Evolutionary conservation across 2,329 filamentous ascomycete species (phyloP), one percentile per base, ranked within the genome.

Genomic region (Delphinella strobiligena): DNA sequence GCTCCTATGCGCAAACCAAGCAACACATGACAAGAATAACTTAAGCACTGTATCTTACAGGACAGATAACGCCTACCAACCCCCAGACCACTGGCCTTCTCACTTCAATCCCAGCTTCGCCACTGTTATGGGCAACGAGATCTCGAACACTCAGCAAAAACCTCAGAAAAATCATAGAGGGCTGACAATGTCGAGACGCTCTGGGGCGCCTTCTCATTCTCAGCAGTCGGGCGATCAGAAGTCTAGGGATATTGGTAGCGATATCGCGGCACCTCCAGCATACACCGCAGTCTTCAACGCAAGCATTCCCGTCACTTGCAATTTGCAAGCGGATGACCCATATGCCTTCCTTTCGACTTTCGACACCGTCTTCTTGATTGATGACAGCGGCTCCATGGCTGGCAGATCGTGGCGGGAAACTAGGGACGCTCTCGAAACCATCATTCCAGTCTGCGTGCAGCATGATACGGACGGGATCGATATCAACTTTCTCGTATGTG

Each of bases 301-400:
- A 9, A 15, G 24, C 31, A 29, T 19, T n/a, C 44, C 57, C 29
- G 54, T 53, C 16, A 46, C 52, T 34, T 46, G 52, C 34, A 27
- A 27, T 7, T 27, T 36, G 47, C 7, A 44, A 7, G 60, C 62
- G 16, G 78, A 86, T 49, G 80, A 86, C 51, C 73, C 69, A 2
- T 91, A 84, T 55, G 72, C 77, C 2, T 93, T 93, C 55, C 75
- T 96, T 4, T 58, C 63, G 31, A 69, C 69, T 12, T 95, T 94
- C 55, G 86, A 96, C 62, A 95, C 87, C 22, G 63, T 89, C 41
- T 88, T 96, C 57, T 63, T 96, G 1, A 85, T 96, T 54, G 89
- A 96, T 55, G 89, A 96, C 64, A 87, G 80, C n/a, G 75, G 77
- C 4, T 88, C 81, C 50, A 96, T 96, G 89, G 66, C 68, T 1